phyloP scores from a whole-genome alignment of 441 rosid genomes.

The Bocquillonia castaneifolia region DNA sequence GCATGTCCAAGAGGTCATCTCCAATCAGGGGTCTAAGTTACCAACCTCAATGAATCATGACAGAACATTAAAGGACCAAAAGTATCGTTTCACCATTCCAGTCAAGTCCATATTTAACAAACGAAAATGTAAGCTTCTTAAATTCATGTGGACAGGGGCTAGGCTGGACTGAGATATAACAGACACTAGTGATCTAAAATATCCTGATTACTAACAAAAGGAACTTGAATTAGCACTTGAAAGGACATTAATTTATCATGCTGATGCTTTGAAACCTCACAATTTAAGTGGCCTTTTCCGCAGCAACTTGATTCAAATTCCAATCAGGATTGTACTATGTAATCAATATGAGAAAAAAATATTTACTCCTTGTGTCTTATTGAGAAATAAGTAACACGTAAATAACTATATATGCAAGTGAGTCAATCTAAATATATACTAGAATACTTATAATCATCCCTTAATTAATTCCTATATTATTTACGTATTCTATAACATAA shows the following conservation, averaged over 20 bases:
- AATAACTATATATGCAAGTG: too few relatives aligned
- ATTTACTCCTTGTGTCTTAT: too few relatives aligned
- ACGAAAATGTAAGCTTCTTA: neutral
- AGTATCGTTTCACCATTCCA: too few relatives aligned
- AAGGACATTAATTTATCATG: neutral
- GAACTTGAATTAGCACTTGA: neutral
- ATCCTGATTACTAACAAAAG: neutral
- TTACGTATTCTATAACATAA: too few relatives aligned
- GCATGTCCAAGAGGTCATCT: neutral
- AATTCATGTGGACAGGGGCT: neutral
- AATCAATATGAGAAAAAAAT: neutral
- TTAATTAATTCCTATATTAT: too few relatives aligned
- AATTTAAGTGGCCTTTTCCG: neutral
- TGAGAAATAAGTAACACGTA: too few relatives aligned
- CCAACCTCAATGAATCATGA: neutral
- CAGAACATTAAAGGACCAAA: neutral
- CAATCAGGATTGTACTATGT: neutral
- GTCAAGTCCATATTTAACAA: neutral
- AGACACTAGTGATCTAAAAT: neutral
- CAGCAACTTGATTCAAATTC: neutral
- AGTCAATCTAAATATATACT: too few relatives aligned
- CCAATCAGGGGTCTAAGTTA: neutral
- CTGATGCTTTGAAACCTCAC: neutral
- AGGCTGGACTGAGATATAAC: neutral
- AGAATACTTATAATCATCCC: too few relatives aligned